These are phyloP conservation scores for Nakazawaea anatomiae DNA, from an alignment of 805 yeast genomes.

Conservation along the genomic window DNA sequence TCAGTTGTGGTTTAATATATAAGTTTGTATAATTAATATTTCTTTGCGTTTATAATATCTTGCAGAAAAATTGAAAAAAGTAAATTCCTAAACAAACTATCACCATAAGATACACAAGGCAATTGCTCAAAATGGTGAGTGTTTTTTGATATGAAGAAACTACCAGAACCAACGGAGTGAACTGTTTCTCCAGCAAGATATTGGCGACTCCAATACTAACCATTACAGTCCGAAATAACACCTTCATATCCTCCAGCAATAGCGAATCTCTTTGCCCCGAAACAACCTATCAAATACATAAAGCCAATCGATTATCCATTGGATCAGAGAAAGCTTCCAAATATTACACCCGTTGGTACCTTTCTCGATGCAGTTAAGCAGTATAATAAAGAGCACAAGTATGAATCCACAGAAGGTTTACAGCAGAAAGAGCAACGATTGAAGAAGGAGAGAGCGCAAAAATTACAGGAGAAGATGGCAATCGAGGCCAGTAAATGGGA, in stretches of 20 bases:
- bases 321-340: constrained; percentile 38
- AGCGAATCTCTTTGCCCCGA: constrained; percentile 49
- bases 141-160: no score
- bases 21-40: no score
- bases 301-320: constrained; percentile 45
- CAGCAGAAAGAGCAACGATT: constrained; percentile 22
- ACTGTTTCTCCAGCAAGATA: no score
- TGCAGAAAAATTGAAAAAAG: no score
- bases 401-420: constrained; percentile 25
- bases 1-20: no score
- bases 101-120: no score
- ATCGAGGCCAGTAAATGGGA: constrained; percentile 38
- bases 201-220: neutral
- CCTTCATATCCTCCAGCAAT: constrained; percentile 24
- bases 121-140: no score
- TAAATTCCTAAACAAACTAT: no score
- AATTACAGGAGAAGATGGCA: constrained; percentile 25
- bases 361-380: constrained; percentile 20
- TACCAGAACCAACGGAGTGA: no score
- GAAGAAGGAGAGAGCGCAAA: constrained; percentile 18
- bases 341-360: constrained; percentile 39
- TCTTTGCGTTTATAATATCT: no score
- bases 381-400: constrained; percentile 25
- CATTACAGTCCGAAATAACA: constrained; percentile 3
- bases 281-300: constrained; percentile 47